A percentile compares a stretch with the other conserved stretches of the same genome.
Evolutionary conservation across 805 yeast species (phyloP).

Genomic region (Debaryomyces castellii): DNA sequence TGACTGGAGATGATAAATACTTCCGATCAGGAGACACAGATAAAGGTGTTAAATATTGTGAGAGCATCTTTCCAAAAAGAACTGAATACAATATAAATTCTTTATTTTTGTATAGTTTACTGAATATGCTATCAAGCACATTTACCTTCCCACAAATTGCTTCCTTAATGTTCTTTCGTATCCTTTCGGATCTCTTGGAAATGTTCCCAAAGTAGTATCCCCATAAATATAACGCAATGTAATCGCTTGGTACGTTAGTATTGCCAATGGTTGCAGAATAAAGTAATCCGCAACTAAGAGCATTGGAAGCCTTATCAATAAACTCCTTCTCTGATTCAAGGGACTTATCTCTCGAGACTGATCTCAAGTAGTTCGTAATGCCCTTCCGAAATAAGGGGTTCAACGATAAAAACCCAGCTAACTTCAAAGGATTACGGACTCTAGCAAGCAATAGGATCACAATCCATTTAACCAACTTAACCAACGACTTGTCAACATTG

Average conservation of each 20-base stretch:
- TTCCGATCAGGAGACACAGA: constrained; percentile 32
- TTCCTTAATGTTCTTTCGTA: background rate
- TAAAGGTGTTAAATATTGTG: constrained; percentile 42
- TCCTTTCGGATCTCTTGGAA: background rate
- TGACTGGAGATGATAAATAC: constrained; percentile 33
- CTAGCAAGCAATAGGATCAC: constrained; percentile 22
- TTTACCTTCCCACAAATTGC: background rate
- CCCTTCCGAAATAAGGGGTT: constrained; percentile 28
- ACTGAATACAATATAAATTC: constrained; percentile 34
- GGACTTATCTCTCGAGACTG: background rate
- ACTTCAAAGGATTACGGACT: constrained; percentile 21
- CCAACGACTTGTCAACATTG: constrained; percentile 8
- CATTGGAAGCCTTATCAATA: constrained; percentile 19
- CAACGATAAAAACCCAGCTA: constrained; percentile 31
- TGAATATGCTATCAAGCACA: background rate
- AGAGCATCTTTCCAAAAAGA: constrained; percentile 38
- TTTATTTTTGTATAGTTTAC: constrained; percentile 25
- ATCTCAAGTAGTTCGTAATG: background rate
- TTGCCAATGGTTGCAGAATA: constrained; percentile 26
- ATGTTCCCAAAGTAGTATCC: constrained; percentile 28
- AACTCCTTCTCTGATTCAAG: constrained; percentile 13
- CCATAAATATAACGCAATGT: constrained; percentile 32
- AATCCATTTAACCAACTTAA: constrained; percentile 21
- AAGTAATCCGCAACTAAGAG: constrained; percentile 20
- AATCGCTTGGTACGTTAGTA: constrained; percentile 35